phyloP scores from a whole-genome alignment of 2,329 filamentous ascomycete species.

The Paraphaeosphaeria minitans region DNA sequence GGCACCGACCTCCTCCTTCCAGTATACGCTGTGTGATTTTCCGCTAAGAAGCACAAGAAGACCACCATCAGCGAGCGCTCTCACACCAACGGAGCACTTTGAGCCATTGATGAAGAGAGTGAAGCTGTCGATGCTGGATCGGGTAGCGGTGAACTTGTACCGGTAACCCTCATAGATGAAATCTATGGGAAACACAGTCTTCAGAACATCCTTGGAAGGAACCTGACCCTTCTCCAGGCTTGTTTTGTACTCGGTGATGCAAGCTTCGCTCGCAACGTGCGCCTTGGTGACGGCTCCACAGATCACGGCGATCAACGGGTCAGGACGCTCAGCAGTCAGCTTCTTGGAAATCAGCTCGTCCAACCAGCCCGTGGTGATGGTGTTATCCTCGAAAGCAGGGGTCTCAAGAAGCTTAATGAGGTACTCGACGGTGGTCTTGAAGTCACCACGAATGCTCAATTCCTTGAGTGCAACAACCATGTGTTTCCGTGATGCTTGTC shows the following conservation, averaged over 20 bases:
- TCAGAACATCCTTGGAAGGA: conserved; percentile 92
- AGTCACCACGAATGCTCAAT: conserved; percentile 98
- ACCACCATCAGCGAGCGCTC: conserved; percentile 90
- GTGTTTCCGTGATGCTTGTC: conserved; percentile 94
- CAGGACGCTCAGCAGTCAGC: conserved; percentile 92
- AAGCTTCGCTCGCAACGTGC: conserved; percentile 89
- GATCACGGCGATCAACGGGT: conserved; percentile 90
- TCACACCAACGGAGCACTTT: conserved; percentile 90
- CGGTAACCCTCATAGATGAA: conserved; percentile 97
- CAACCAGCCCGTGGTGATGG: conserved; percentile 97
- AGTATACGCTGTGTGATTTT: conserved; percentile 97
- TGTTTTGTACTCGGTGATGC: conserved; percentile 82
- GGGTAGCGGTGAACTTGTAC: conserved; percentile 97
- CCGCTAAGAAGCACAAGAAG: conserved; percentile 88
- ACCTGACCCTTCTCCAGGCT: conserved; percentile 97
- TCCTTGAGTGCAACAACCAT: conserved; percentile 99
- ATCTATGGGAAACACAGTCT: conserved; percentile 96
- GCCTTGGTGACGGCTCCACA: conserved; percentile 95
- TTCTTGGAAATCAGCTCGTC: conserved; percentile 99
- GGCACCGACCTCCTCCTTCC: conserved; percentile 97
- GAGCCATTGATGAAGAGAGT: conserved; percentile 99
- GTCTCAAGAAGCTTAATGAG: conserved; percentile 98
- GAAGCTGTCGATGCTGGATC: conserved; percentile 91
- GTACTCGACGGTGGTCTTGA: conserved; percentile 97
- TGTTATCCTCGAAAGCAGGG: conserved; percentile 97